These are phyloP conservation scores for Pythium diclinum DNA, from an alignment of 352 stramenopile species.

Conservation along the genomic window DNA sequence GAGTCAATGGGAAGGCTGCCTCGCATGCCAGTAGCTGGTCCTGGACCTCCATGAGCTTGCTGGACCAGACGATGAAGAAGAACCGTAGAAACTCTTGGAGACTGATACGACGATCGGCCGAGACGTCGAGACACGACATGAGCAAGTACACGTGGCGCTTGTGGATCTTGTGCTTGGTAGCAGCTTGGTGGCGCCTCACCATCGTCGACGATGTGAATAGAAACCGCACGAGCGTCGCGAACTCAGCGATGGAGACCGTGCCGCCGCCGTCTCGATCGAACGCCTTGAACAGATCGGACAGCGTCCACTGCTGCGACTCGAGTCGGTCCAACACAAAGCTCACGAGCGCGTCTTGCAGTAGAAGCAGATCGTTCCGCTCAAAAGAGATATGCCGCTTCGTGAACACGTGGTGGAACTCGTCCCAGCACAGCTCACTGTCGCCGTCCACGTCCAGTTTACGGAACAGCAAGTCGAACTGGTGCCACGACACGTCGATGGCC, in stretches of 20 bases:
- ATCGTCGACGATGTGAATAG: constrained; percentile 30
- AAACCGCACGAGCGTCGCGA: constrained; percentile 45
- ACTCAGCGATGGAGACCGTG: constrained; percentile 48
- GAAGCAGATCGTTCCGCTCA: constrained; percentile 30
- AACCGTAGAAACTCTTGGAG: constrained; percentile 49
- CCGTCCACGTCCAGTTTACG: constrained; percentile 37
- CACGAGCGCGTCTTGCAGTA: constrained; percentile 42
- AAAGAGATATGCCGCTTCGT: constrained; percentile 28
- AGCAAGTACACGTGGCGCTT: constrained; percentile 54
- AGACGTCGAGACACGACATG: constrained; percentile 47
- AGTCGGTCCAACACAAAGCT: constrained; percentile 43
- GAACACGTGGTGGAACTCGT: constrained; percentile 44
- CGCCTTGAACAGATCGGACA: constrained; percentile 44
- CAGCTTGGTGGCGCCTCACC: constrained; percentile 19
- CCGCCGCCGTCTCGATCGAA: constrained; percentile 50
- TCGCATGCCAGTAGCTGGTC: constrained; percentile 36
- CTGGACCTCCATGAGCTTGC: constrained; percentile 47
- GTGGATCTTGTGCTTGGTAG: constrained; percentile 21
- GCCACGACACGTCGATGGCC: constrained; percentile 43
- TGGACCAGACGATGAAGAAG: constrained; percentile 56
- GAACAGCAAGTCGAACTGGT: constrained; percentile 53
- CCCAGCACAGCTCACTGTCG: constrained; percentile 37
- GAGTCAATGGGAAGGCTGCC: neutral
- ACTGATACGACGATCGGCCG: constrained; percentile 39
- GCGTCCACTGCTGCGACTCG: constrained; percentile 43